These are phyloP conservation scores for Metarhizium guizhouense DNA, from an alignment of 2,329 filamentous ascomycete species.

Conservation along the genomic window DNA sequence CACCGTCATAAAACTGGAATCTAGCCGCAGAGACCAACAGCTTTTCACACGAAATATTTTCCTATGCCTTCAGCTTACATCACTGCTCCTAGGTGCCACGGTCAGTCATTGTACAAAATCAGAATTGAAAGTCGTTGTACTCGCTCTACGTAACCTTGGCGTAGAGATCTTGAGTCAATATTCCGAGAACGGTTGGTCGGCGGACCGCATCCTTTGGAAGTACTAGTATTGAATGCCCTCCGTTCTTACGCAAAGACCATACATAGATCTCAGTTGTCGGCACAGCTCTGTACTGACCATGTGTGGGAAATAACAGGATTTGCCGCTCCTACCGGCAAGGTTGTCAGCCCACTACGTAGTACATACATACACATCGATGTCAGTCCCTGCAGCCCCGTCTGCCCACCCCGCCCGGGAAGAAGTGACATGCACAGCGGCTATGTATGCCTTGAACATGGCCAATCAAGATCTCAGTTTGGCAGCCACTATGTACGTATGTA, in stretches of 20 bases:
- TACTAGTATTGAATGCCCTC: too few species aligned
- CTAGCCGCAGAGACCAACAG: neutral
- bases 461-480: conserved; percentile 16
- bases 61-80: too few species aligned
- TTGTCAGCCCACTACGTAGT: too few species aligned
- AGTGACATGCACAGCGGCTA: conserved; percentile 31
- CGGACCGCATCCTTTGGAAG: too few species aligned
- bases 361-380: neutral
- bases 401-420: conserved; percentile 7
- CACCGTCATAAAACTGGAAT: neutral
- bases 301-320: neutral
- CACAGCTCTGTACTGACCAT: neutral
- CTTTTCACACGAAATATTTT: too few species aligned
- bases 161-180: too few species aligned
- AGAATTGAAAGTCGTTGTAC: too few species aligned
- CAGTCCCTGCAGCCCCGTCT: conserved; percentile 19
- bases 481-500: neutral
- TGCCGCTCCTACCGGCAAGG: neutral
- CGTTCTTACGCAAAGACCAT: too few species aligned
- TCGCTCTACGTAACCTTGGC: too few species aligned
- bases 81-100: too few species aligned
- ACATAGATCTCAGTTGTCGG: neutral
- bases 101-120: too few species aligned
- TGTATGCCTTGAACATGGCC: conserved; percentile 27
- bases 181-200: too few species aligned